phyloP scores from a whole-genome alignment of 352 stramenopile species.

The Phytophthora ohioensis region DNA sequence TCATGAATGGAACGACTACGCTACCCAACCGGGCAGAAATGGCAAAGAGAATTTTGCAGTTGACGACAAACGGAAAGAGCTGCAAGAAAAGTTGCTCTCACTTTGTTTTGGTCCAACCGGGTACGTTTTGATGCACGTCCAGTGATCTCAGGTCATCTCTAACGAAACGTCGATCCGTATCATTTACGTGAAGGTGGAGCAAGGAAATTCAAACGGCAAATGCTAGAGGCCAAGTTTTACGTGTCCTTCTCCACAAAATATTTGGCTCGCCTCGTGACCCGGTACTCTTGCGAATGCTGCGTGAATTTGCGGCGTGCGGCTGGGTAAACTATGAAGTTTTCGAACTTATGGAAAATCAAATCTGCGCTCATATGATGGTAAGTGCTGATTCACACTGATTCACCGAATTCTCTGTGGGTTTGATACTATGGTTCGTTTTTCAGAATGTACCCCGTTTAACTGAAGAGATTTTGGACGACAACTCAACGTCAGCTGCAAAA shows the following conservation, averaged over 20 bases:
- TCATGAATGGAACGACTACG: conserved; percentile 25
- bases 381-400: background rate
- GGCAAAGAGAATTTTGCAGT: background rate
- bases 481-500: conserved; percentile 39
- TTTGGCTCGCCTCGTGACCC: conserved; percentile 55
- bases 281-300: conserved; percentile 51
- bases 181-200: conserved; percentile 41
- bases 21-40: background rate
- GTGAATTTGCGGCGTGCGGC: conserved; percentile 45
- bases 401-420: background rate
- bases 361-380: conserved; percentile 54
- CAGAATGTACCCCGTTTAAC: conserved; percentile 54
- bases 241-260: conserved; percentile 50
- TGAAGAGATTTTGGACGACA: conserved; percentile 57
- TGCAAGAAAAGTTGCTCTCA: conserved; percentile 41
- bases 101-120: conserved; percentile 41
- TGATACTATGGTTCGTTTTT: conserved; percentile 11
- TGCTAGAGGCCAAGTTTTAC: conserved; percentile 30
- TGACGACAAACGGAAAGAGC: conserved; percentile 9
- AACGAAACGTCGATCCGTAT: background rate
- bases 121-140: conserved; percentile 26
- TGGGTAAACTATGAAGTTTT: conserved; percentile 45
- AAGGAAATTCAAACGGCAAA: conserved; percentile 18
- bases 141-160: background rate
- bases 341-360: conserved; percentile 22